Percentiles rank a stretch among this genome's conserved stretches.
Evolutionary conservation across 2,329 filamentous ascomycete species (phyloP).

Genomic region (Daldinia eschscholtzii): DNA sequence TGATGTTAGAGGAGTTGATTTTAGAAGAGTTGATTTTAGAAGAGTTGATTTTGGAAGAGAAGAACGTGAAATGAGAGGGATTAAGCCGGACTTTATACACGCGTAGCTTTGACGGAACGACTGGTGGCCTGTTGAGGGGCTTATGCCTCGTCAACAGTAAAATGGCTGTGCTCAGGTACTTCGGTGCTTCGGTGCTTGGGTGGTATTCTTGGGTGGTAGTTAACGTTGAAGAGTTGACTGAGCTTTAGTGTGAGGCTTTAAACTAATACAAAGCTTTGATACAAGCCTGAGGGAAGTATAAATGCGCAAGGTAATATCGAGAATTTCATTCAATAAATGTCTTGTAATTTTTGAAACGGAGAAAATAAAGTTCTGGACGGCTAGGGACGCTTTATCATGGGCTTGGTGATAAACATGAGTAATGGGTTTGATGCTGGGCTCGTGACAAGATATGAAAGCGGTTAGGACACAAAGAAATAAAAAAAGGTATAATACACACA

Average conservation of each 20-base stretch:
- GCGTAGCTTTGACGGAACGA: background rate
- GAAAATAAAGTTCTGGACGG: conserved; percentile 3
- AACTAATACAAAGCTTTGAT: background rate
- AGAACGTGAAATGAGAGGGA: background rate
- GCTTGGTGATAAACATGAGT: conserved; percentile 19
- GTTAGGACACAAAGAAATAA: conserved; percentile 29
- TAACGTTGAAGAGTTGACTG: background rate
- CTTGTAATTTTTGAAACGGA: conserved; percentile 1
- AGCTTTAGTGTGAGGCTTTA: background rate
- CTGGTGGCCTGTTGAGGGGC: conserved; percentile 10
- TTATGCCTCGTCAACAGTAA: conserved; percentile 12
- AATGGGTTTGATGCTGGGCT: conserved; percentile 21
- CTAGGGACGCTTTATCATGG: conserved; percentile 22
- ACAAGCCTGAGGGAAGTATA: conserved; percentile 1
- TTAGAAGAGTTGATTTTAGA: no score
- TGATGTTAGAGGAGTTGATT: no score
- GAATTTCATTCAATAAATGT: background rate
- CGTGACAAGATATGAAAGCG: conserved; percentile 36
- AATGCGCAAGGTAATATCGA: background rate
- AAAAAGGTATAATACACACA: conserved; percentile 9
- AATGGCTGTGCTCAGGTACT: background rate
- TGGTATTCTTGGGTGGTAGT: conserved; percentile 1
- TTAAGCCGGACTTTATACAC: background rate
- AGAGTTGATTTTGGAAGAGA: no score
- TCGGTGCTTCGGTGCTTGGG: background rate